Evolutionary conservation across 192 early-diverging fungal species (phyloP), one percentile per base, ranked within the genome.

Genomic region (Gamsiella multidivaricata): DNA sequence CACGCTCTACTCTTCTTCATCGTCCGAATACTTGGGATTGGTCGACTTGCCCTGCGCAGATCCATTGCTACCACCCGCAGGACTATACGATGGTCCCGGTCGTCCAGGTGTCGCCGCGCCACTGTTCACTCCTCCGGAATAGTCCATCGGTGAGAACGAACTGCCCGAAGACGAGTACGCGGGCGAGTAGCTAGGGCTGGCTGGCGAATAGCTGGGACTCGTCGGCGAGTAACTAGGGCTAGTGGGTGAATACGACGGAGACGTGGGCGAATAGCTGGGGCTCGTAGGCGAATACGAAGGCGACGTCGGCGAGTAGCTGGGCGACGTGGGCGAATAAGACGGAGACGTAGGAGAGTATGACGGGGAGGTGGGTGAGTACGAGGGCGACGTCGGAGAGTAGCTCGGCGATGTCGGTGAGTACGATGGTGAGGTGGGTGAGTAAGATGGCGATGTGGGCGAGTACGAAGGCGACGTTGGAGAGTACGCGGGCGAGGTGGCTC

Each of bases 401-500:
- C 63, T 81, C 5, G 91, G 91, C 3, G 66, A 80, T 39, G 91
- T 91, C 2, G 91, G 91, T 7, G 84, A 84, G 70, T 94, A 94
- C n/a, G 64, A 79, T 14, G 92, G 91, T 1, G 85, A 87, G 2
- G 92, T 94, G 8, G 94, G 93, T 1, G 79, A 80, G 73, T 97
- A 97, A 3, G 82, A 85, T 14, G 94, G 94, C 5, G 81, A 86
- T 3, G 93, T 91, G 26, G 95, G 94, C 9, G 85, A 87, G 73
- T 95, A 96, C 42, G 81, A 85, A 12, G 94, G 93, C 14, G 82
- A 85, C 15, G 94, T 94, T 0, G 94, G 93, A 0, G 85, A 87
- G 80, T 95, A 97, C 5, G 83, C 81, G 15, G 91, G 89, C 3
- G 84, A 89, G 15, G 89, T 87, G 39, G 82, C 81, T 31, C 54